Evolutionary conservation across 495 filamentous ascomycete species (phyloP), one percentile per base, ranked within the genome.

Genomic region (Aspergillus olivimuriae): DNA sequence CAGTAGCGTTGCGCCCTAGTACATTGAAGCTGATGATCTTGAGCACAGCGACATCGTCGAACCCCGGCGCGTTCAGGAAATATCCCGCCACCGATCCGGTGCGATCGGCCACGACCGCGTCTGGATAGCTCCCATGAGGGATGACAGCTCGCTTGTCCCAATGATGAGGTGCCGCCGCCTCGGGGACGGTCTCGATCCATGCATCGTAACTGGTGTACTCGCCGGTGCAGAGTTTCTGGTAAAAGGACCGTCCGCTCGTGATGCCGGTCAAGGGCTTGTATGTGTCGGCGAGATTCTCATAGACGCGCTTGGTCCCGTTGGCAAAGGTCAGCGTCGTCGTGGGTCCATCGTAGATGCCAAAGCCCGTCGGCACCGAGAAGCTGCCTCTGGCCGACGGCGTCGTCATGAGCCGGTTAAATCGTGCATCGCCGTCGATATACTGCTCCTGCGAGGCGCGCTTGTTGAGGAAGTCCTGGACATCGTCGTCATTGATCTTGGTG

Each of bases 11-110:
- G 4, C n/a, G 18, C 9, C 2, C 32, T 4, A 61, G 52, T n/a
- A 39, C 50, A 15, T 62, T 44, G 39, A 79, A 80, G 44, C 44
- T 70, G 1, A 73, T 72, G 34, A 80, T 66, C 35, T 68, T 70
- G 16, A 81, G 63, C 3, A 81, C 68, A 15, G 60, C 66, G 16
- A 47, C 39, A 35, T 64, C 58, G n/a, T 68, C 54, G 4, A 48
- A 28, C 14, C 14, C 34, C 11, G 34, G 11, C 3, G 9, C 19
- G 2, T 20, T 18, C n/a, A 70, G 52, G 42, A 69, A 70, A 42
- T 73, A 74, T 20, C 70, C 66, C 3, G 57, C 56, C 20, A 73
- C 34, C 18, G 61, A 4, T 18, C 40, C 46, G 3, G 26, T 12
- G 16, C 43, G 31, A 21, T 48, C 33, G 14, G 32, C 10, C 16